These are phyloP conservation scores for Boletus edulis DNA, from an alignment of 768 basidiomycete genomes.

Conservation along the genomic window DNA sequence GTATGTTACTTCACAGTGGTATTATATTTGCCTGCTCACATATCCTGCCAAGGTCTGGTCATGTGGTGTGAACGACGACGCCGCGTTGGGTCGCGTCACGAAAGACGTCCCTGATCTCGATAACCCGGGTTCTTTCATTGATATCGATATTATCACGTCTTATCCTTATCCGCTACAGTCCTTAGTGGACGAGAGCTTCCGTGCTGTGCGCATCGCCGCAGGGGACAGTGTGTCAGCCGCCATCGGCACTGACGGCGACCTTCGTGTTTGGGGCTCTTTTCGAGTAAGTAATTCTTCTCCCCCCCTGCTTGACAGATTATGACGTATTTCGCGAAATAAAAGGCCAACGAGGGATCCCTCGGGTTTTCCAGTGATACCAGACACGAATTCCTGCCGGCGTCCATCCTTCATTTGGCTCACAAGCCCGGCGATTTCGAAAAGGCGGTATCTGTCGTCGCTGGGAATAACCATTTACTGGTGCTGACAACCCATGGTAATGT, in stretches of 20 bases:
- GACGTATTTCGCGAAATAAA: constrained; percentile 8
- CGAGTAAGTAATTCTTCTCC: constrained; percentile 52
- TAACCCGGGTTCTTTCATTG: constrained; percentile 55
- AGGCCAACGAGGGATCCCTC: constrained; percentile 80
- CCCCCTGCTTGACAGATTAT: background rate
- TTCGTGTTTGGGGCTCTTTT: constrained; percentile 90
- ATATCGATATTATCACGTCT: constrained; percentile 49
- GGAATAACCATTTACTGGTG: constrained; percentile 87
- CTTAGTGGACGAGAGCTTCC: constrained; percentile 76
- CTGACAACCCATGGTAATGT: constrained; percentile 86
- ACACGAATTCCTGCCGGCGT: constrained; percentile 65
- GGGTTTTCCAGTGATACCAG: constrained; percentile 71
- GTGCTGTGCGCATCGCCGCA: constrained; percentile 76
- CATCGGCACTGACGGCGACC: constrained; percentile 71
- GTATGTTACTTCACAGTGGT: constrained; percentile 47
- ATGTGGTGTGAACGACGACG: constrained; percentile 86
- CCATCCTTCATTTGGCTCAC: constrained; percentile 54
- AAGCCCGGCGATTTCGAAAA: constrained; percentile 68
- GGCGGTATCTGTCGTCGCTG: constrained; percentile 73
- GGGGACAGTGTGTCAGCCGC: constrained; percentile 91
- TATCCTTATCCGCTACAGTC: constrained; percentile 66
- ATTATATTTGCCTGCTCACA: background rate
- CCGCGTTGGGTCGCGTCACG: constrained; percentile 80
- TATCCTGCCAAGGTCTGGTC: constrained; percentile 65
- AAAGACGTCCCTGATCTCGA: constrained; percentile 56